Evolutionary conservation across 2,329 filamentous ascomycete species (phyloP).

Genomic region (Phaeosphaeriaceae sp.): DNA sequence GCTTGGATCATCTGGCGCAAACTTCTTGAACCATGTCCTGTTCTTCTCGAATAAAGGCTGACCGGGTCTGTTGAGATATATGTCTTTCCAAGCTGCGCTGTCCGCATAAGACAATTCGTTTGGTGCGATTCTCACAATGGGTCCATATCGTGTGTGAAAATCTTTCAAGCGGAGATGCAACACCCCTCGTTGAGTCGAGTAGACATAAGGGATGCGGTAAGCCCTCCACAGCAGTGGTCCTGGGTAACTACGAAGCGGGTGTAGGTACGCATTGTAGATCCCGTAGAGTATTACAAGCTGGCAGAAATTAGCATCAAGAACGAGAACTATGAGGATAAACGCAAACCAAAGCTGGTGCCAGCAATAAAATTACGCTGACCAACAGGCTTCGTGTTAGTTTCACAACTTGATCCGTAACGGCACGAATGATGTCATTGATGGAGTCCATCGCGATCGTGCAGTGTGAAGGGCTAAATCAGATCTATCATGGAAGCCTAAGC

Average conservation of each 20-base stretch:
- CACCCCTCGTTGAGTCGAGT: conserved; percentile 33
- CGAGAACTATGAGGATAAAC: background rate
- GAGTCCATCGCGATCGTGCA: background rate
- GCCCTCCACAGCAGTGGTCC: conserved; percentile 39
- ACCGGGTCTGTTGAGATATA: conserved; percentile 40
- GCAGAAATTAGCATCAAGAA: conserved; percentile 3
- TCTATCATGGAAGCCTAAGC: background rate
- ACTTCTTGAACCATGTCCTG: conserved; percentile 35
- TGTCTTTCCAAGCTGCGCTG: conserved; percentile 42
- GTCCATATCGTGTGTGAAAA: conserved; percentile 41
- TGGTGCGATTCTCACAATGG: conserved; percentile 43
- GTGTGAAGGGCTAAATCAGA: background rate
- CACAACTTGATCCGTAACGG: background rate
- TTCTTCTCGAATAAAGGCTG: conserved; percentile 37
- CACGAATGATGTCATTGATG: background rate
- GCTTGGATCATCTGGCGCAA: conserved; percentile 28
- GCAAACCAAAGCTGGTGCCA: background rate
- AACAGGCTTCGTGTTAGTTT: too few relatives aligned
- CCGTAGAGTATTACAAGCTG: background rate
- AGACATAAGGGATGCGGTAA: conserved; percentile 34
- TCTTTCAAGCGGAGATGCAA: conserved; percentile 36
- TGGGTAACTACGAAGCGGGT: conserved; percentile 39
- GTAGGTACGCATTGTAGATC: conserved; percentile 35
- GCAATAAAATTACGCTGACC: background rate
- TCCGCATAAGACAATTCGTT: conserved; percentile 45